Conservation (phyloP, 2,329 filamentous ascomycete genomes). For the Fusarium annulatum region DNA sequence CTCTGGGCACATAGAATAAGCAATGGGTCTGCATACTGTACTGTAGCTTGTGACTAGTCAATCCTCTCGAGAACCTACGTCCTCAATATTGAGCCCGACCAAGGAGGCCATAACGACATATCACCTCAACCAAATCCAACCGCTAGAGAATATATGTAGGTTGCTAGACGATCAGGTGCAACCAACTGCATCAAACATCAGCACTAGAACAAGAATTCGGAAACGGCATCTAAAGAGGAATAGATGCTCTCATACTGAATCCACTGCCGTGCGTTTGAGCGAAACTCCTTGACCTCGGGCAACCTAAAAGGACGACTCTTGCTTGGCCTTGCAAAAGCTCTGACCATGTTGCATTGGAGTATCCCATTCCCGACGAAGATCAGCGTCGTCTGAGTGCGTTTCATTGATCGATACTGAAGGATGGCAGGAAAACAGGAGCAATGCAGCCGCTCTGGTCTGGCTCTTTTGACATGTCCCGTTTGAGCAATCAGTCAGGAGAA, state of each 20-base stretch:
- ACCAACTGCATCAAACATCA: background rate
- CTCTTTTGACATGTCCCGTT: background rate
- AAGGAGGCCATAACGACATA: background rate
- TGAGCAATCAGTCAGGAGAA: conserved; percentile 1
- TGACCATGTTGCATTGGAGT: conserved; percentile 11
- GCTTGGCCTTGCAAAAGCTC: conserved; percentile 2
- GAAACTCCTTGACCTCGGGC: conserved; percentile 6
- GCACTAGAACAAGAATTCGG: conserved; percentile 41
- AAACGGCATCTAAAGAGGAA: conserved; percentile 27
- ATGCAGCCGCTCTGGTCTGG: background rate
- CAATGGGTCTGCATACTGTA: background rate
- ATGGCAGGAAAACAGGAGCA: conserved; percentile 21
- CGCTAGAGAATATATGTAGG: background rate
- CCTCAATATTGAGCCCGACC: conserved; percentile 16
- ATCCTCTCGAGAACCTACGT: background rate
- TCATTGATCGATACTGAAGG: conserved; percentile 12
- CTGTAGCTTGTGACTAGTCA: conserved; percentile 11
- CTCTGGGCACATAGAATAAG: conserved; percentile 6
- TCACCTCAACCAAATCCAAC: conserved; percentile 1
- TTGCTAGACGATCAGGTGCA: background rate
- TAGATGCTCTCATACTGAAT: conserved; percentile 7
- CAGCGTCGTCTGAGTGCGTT: conserved; percentile 15
- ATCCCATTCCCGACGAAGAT: conserved; percentile 14
- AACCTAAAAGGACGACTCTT: background rate
- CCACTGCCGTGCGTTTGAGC: conserved; percentile 12